Evolutionary conservation across 73 alveolate species (phyloP).

Genomic region (Paramecium pentaurelia): DNA sequence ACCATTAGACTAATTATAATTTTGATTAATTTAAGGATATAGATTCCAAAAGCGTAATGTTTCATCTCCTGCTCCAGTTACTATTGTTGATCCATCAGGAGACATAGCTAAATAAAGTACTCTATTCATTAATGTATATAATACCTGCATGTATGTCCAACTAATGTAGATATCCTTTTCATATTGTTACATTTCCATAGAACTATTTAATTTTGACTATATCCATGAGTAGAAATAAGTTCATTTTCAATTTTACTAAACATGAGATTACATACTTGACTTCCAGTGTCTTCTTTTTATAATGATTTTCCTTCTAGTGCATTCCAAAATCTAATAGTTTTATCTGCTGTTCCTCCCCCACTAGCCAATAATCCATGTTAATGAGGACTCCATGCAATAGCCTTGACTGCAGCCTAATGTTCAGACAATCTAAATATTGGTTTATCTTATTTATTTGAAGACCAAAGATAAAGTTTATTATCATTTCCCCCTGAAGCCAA

Average conservation of each 20-base stretch:
- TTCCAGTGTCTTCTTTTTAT: conserved; percentile 92
- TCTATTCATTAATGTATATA: background rate
- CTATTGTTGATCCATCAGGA: conserved; percentile 82
- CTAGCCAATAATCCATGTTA: conserved; percentile 94
- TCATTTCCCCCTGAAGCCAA: conserved; percentile 99
- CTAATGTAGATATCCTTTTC: conserved; percentile 91
- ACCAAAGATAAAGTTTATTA: conserved; percentile 96
- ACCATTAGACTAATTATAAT: background rate
- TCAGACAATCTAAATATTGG: conserved; percentile 83
- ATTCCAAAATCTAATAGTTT: conserved; percentile 99
- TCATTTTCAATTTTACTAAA: conserved; percentile 96
- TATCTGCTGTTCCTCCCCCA: conserved; percentile 99
- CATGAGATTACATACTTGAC: conserved; percentile 96
- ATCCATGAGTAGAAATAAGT: conserved; percentile 98
- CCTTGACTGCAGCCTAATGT: conserved; percentile 99
- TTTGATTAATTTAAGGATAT: conserved; percentile 50
- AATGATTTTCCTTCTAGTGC: conserved; percentile 78
- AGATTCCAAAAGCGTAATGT: conserved; percentile 78
- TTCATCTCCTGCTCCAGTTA: conserved; percentile 87
- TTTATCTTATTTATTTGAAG: conserved; percentile 61
- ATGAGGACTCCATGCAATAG: conserved; percentile 99
- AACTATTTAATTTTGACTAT: conserved; percentile 91
- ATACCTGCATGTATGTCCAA: conserved; percentile 71
- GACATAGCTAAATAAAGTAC: conserved; percentile 69
- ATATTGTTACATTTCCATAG: conserved; percentile 94